phyloP scores from a whole-genome alignment of 1,139 yeast species.

The Meyerozyma carpophila region DNA sequence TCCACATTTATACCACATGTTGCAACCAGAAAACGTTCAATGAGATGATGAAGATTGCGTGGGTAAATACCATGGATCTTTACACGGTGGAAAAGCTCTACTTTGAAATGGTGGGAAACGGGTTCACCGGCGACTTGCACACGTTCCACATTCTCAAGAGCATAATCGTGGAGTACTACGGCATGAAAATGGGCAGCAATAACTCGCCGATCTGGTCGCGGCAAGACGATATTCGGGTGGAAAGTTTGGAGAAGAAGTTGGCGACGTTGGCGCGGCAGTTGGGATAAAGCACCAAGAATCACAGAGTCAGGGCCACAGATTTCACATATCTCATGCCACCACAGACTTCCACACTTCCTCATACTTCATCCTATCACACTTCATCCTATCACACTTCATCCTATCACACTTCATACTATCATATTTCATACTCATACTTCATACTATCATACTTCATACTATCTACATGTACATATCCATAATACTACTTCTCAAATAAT shows the following conservation, averaged over 20 bases:
- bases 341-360: too few species aligned
- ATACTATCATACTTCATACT: too few species aligned
- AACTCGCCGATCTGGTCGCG: slow-evolving; percentile 26
- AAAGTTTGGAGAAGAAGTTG: slow-evolving; percentile 20
- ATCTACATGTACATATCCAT: too few species aligned
- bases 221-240: slow-evolving; percentile 33
- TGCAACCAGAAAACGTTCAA: slow-evolving; percentile 42
- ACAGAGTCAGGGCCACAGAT: too few species aligned
- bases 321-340: neutral
- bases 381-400: too few species aligned
- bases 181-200: slow-evolving; percentile 26
- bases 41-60: slow-evolving; percentile 30
- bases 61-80: slow-evolving; percentile 38
- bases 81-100: slow-evolving; percentile 29
- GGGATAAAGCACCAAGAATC: too few species aligned
- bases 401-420: too few species aligned
- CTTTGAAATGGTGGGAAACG: slow-evolving; percentile 39
- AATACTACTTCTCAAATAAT: too few species aligned
- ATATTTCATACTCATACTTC: too few species aligned
- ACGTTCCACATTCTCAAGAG: slow-evolving; percentile 35
- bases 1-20: slow-evolving; percentile 27
- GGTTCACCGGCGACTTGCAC: slow-evolving; percentile 31
- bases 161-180: slow-evolving; percentile 32
- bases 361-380: too few species aligned
- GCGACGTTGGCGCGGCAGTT: slow-evolving; percentile 7